A percentile compares a stretch with the other conserved stretches of the same genome.
Conservation (phyloP, 2,329 filamentous ascomycete genomes). For the Grosmannia penicillata region DNA sequence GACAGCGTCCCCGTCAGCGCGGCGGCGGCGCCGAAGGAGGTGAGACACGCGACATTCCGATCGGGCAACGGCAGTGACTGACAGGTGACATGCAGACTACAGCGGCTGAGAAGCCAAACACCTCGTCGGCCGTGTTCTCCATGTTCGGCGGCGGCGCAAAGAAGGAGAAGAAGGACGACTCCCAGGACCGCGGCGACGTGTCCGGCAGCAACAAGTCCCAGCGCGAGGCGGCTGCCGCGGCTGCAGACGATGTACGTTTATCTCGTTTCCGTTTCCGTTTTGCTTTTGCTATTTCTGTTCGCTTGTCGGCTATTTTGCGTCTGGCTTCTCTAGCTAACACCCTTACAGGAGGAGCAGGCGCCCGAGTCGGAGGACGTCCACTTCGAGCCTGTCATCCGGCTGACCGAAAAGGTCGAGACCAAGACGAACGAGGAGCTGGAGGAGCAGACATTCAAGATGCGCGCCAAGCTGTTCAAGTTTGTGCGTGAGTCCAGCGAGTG, state of each 20-base stretch:
- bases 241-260: slow-evolving; percentile 37
- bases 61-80: too few species aligned
- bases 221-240: slow-evolving; percentile 45
- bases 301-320: background rate
- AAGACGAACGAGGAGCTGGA: slow-evolving; percentile 98
- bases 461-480: slow-evolving; percentile 98
- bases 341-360: slow-evolving; percentile 46
- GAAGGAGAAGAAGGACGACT: slow-evolving; percentile 85
- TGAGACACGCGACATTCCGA: background rate
- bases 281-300: too few species aligned
- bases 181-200: slow-evolving; percentile 70
- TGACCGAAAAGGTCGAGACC: slow-evolving; percentile 92
- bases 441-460: slow-evolving; percentile 98
- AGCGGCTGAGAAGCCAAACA: slow-evolving; percentile 26
- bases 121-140: slow-evolving; percentile 65
- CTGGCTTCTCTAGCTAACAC: slow-evolving; percentile 1
- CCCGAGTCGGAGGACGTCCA: slow-evolving; percentile 86
- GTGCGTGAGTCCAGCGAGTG: slow-evolving; percentile 83
- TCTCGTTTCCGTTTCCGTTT: background rate
- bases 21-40: slow-evolving; percentile 8
- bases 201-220: slow-evolving; percentile 80
- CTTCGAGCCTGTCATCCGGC: slow-evolving; percentile 90
- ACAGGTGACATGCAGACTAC: slow-evolving; percentile 6
- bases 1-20: slow-evolving; percentile 16
- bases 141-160: slow-evolving; percentile 98